Base-by-base conservation (phyloP, 1,284 basidiomycete genomes). In the Cryptococcus sp. region DNA sequence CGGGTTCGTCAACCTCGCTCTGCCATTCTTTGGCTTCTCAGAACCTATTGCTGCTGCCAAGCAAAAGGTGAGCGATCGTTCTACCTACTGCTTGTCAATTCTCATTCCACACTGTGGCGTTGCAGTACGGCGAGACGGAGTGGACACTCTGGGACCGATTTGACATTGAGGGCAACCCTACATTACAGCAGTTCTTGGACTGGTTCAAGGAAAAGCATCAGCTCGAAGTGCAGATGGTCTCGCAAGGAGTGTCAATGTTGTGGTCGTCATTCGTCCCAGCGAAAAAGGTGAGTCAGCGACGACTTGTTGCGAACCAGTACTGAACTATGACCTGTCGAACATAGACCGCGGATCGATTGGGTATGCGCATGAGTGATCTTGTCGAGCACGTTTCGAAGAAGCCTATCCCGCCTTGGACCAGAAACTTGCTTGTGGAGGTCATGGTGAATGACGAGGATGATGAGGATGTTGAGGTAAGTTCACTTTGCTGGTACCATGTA, bases 141-240 rank as follows among this genome's bases (percentile, higher is more conserved):
- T 99, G 96, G 95, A 99, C 96, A 3, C 84, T 99, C 38, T 99
- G 96, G 96, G 93, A 97, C 79, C 87, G 94, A 57, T 93, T 99
- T 81, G 89, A 93, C 78, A 90, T 99, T 78, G 84, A 87, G 68
- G 85, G 87, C 70, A 88, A 99, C 78, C 89, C 93, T 10, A 92
- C 93, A 13, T 83, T 99, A 62, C 83, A 88, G 72, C 88, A 96
- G 52, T 86, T 99, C 73, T 77, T 97, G 50, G 80, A 86, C 59
- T 91, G 85, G 83, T 98, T 99, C 85, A 81, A 87, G 79, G 83
- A 83, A 49, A 83, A 90, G 67, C 90, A 98, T 77, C 87, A 88
- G 41, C 85, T 99, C 44, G 89, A 95, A 25, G 83, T 99, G 58
- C 88, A 87, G 61, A 99, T 99, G 95, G 89, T 98, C 62, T 94